These are phyloP conservation scores for Colletotrichum destructivum DNA, from an alignment of 2,329 filamentous ascomycete species.

Conservation along the genomic window DNA sequence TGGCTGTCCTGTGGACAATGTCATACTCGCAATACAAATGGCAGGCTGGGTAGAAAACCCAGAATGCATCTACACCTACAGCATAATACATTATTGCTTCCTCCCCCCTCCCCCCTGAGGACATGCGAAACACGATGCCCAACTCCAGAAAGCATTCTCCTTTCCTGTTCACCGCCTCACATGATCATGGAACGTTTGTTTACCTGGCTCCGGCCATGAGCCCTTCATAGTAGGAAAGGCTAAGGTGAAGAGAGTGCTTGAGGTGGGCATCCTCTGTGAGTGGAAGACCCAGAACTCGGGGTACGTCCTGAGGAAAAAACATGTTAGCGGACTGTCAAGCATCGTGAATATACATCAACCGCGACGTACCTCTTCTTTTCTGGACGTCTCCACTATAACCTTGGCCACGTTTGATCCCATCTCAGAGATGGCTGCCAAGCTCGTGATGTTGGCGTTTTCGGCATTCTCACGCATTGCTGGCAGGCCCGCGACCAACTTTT, in stretches of 20 bases:
- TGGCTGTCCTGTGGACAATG: not conserved
- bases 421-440: constrained; percentile 83
- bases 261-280: constrained; percentile 82
- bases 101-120: not conserved
- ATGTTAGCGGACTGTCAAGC: constrained; percentile 42
- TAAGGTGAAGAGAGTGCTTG: constrained; percentile 79
- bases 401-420: constrained; percentile 83
- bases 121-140: not conserved
- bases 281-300: constrained; percentile 71
- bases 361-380: constrained; percentile 70
- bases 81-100: constrained; percentile 21
- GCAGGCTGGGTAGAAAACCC: constrained; percentile 10
- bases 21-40: not conserved
- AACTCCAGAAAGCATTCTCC: not conserved
- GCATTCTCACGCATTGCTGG: constrained; percentile 67
- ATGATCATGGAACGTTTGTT: not conserved
- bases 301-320: constrained; percentile 56
- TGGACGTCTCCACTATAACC: constrained; percentile 70
- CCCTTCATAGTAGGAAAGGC: constrained; percentile 77
- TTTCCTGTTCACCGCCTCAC: not conserved
- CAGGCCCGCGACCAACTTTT: constrained; percentile 70
- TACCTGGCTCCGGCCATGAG: constrained; percentile 64
- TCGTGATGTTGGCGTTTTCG: constrained; percentile 59
- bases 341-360: not conserved
- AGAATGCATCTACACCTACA: constrained; percentile 23